These are phyloP conservation scores for Raffaelea arxii DNA, from an alignment of 2,329 filamentous ascomycete species.

Conservation along the genomic window DNA sequence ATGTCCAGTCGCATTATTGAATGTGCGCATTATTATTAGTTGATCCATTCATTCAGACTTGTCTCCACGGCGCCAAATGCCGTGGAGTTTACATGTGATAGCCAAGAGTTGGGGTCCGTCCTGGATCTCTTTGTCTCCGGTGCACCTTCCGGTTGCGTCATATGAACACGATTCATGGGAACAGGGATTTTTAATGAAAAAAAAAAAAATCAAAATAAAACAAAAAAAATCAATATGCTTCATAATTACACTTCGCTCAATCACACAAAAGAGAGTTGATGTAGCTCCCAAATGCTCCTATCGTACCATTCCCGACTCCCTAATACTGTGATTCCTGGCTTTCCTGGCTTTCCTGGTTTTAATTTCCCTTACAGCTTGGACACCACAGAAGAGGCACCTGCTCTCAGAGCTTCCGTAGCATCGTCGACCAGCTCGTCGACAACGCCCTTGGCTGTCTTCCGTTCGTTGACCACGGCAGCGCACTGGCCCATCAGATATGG, in stretches of 20 bases:
- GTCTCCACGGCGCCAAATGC: too few species aligned
- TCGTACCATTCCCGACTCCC: too few species aligned
- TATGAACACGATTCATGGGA: too few species aligned
- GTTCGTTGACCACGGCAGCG: slow-evolving; percentile 85
- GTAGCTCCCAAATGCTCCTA: too few species aligned
- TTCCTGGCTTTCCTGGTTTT: neutral
- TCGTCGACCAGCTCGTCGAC: slow-evolving; percentile 89
- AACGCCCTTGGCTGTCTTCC: slow-evolving; percentile 81
- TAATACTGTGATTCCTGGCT: too few species aligned
- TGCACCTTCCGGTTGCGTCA: neutral
- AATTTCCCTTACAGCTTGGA: slow-evolving; percentile 51
- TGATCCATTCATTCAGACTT: too few species aligned
- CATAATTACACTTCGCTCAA: neutral
- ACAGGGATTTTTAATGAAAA: too few species aligned
- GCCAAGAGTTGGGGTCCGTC: too few species aligned
- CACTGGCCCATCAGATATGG: slow-evolving; percentile 97
- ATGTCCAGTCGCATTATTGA: too few species aligned
- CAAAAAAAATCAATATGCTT: neutral
- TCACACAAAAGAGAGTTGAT: neutral
- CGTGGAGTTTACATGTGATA: too few species aligned
- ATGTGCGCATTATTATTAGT: too few species aligned
- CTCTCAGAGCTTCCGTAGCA: slow-evolving; percentile 61
- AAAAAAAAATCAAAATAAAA: neutral
- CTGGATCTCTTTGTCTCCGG: neutral
- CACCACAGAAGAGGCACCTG: slow-evolving; percentile 50